These are phyloP conservation scores for Ascochyta clinopodiicola DNA, from an alignment of 2,329 filamentous ascomycete species.

Conservation along the genomic window DNA sequence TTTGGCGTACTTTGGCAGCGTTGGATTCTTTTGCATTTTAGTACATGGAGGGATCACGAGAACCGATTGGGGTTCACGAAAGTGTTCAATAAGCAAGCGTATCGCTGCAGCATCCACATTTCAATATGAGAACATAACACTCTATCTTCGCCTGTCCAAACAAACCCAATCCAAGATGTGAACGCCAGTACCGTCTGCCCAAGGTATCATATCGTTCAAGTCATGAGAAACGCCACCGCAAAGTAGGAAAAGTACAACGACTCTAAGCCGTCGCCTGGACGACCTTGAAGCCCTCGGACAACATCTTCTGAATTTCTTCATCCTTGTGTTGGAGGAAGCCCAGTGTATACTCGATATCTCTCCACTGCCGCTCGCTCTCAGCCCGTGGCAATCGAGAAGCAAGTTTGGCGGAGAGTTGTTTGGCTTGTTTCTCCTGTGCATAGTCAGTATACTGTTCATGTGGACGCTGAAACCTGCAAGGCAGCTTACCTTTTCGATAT, in stretches of 20 bases:
- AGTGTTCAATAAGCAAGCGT: background rate
- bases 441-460: constrained; percentile 17
- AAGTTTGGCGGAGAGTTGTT: constrained; percentile 90
- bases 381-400: constrained; percentile 84
- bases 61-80: background rate
- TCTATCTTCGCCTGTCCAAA: background rate
- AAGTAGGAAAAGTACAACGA: background rate
- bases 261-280: constrained; percentile 52
- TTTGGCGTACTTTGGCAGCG: background rate
- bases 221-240: constrained; percentile 6
- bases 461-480: background rate
- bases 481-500: constrained; percentile 85
- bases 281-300: constrained; percentile 73
- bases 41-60: background rate
- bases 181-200: background rate
- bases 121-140: background rate
- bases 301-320: constrained; percentile 80
- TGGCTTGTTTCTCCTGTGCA: constrained; percentile 91
- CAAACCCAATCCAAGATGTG: background rate
- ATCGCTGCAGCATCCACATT: background rate
- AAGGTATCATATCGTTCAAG: constrained; percentile 18
- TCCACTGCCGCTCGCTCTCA: constrained; percentile 95
- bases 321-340: constrained; percentile 91
- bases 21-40: constrained; percentile 1
- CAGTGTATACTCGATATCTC: constrained; percentile 92